Conservation (phyloP, 257 asterid genomes). For the Solanum commersonii region DNA sequence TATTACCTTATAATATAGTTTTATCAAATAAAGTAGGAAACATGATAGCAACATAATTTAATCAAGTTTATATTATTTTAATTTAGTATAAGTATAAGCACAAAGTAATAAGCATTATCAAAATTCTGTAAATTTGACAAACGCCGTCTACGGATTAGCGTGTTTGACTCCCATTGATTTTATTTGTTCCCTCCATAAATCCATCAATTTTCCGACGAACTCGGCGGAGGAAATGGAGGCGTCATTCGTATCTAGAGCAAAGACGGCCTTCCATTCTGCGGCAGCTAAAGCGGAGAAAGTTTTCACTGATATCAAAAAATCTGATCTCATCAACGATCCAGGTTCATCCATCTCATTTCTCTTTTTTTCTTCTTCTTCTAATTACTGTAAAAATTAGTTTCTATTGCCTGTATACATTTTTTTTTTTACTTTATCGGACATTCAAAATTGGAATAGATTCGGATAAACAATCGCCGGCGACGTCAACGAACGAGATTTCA, state of each 20-base stretch:
- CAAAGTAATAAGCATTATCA: neutral
- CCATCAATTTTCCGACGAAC: slow-evolving; percentile 5
- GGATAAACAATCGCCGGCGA: slow-evolving; percentile 39
- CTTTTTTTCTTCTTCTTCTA: slow-evolving; percentile 5
- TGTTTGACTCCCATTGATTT: neutral
- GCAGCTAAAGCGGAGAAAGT: slow-evolving; percentile 99
- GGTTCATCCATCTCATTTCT: slow-evolving; percentile 22
- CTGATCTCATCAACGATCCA: slow-evolving; percentile 50
- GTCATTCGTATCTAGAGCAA: slow-evolving; percentile 79
- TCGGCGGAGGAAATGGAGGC: slow-evolving; percentile 58
- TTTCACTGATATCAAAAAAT: slow-evolving; percentile 76
- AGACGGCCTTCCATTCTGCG: slow-evolving; percentile 94
- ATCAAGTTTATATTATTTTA: neutral
- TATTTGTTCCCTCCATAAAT: neutral
- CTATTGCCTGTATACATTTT: neutral
- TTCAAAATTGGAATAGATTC: slow-evolving; percentile 35
- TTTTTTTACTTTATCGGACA: slow-evolving; percentile 4
- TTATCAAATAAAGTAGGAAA: neutral
- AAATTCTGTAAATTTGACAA: neutral
- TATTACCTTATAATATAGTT: neutral
- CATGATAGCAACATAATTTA: neutral
- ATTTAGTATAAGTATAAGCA: neutral
- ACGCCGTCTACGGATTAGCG: neutral
- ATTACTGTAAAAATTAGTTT: slow-evolving; percentile 32
- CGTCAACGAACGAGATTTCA: slow-evolving; percentile 34